phyloP scores from a whole-genome alignment of 208 protist species.

The Wallacemonas sp. region DNA sequence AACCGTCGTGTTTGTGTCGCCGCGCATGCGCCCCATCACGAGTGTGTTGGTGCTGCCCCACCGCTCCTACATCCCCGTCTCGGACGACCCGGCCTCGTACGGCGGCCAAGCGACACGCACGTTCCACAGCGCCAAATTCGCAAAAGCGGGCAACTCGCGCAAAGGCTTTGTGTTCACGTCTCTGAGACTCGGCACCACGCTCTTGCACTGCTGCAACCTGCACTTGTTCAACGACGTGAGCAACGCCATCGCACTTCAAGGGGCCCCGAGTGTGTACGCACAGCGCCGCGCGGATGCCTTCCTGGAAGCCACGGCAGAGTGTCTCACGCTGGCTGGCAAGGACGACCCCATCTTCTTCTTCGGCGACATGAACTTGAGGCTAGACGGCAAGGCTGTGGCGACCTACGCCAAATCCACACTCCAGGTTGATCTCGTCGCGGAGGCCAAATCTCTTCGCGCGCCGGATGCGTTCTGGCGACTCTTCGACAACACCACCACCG shows the following conservation, averaged over 20 bases:
- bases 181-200: constrained; percentile 65
- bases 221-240: constrained; percentile 76
- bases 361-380: constrained; percentile 75
- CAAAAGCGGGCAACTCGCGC: constrained; percentile 49
- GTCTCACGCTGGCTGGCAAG: constrained; percentile 36
- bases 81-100: constrained; percentile 77
- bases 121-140: constrained; percentile 66
- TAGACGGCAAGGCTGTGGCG: constrained; percentile 46
- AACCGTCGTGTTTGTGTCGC: constrained; percentile 73
- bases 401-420: constrained; percentile 29
- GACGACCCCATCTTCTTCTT: constrained; percentile 76
- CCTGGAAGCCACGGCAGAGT: constrained; percentile 68
- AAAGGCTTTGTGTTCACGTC: constrained; percentile 80
- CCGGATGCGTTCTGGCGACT: constrained; percentile 56
- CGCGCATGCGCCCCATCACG: constrained; percentile 64
- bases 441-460: constrained; percentile 42
- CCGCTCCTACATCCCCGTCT: constrained; percentile 72
- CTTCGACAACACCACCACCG: constrained; percentile 27
- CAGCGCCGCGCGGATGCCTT: constrained; percentile 43
- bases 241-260: constrained; percentile 48
- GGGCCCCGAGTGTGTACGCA: constrained; percentile 55
- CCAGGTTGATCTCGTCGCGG: constrained; percentile 13
- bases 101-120: constrained; percentile 44
- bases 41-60: constrained; percentile 79
- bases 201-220: constrained; percentile 69